These are phyloP conservation scores for Ilyonectria destructans DNA, from an alignment of 2,329 filamentous ascomycete species.

Conservation along the genomic window DNA sequence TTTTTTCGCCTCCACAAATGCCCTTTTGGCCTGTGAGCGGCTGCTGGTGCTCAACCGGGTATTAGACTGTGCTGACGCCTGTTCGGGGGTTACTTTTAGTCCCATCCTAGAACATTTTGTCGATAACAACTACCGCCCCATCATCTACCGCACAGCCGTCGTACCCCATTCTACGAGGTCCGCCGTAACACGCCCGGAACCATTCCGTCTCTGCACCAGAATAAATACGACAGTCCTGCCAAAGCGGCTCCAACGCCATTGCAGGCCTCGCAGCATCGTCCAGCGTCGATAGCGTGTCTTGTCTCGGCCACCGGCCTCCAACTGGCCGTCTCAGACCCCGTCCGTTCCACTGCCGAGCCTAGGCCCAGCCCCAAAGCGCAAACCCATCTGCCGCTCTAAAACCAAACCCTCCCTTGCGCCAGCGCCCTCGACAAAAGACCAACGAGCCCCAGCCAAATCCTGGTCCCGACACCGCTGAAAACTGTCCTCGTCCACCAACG, in stretches of 20 bases:
- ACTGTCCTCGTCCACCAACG: slow-evolving; percentile 31
- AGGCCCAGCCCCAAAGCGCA: slow-evolving; percentile 24
- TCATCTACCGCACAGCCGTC: not conserved
- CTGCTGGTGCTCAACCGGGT: slow-evolving; percentile 28
- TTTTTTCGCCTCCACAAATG: slow-evolving; percentile 36
- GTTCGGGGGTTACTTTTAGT: slow-evolving; percentile 21
- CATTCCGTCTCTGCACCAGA: slow-evolving; percentile 3
- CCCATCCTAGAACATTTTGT: slow-evolving; percentile 25
- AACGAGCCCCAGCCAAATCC: slow-evolving; percentile 26
- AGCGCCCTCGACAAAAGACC: slow-evolving; percentile 27
- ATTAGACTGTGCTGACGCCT: slow-evolving; percentile 25
- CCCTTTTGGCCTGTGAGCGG: slow-evolving; percentile 28
- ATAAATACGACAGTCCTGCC: not conserved
- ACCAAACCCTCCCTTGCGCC: slow-evolving; percentile 33
- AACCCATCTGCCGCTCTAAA: slow-evolving; percentile 33
- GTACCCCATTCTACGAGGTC: not conserved
- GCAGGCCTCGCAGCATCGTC: slow-evolving; percentile 6
- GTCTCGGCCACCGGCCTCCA: slow-evolving; percentile 18
- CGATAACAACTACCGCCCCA: slow-evolving; percentile 25
- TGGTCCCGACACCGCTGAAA: slow-evolving; percentile 35
- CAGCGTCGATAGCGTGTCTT: slow-evolving; percentile 29
- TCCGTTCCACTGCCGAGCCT: slow-evolving; percentile 33
- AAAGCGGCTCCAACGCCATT: slow-evolving; percentile 3
- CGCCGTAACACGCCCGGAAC: not conserved
- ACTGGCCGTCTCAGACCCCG: slow-evolving; percentile 27